phyloP scores from a whole-genome alignment of 257 asterid species.

The Solanum chilense region DNA sequence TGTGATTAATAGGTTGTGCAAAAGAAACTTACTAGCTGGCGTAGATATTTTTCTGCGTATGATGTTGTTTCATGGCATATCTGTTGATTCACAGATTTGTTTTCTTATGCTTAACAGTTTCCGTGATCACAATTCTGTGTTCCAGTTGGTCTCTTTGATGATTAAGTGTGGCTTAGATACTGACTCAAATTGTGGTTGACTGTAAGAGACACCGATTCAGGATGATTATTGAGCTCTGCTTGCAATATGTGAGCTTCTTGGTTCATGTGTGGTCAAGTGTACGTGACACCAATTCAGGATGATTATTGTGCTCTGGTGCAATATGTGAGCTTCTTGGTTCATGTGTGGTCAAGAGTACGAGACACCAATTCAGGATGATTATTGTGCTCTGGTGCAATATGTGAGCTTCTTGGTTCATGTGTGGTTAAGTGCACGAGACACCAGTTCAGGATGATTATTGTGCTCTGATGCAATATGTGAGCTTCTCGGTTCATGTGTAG shows the following conservation, averaged over 20 bases:
- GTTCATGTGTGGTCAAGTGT: not conserved
- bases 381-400: not conserved
- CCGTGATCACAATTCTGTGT: constrained; percentile 17
- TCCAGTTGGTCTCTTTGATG: constrained; percentile 34
- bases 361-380: too few species aligned
- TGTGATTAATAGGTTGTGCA: constrained; percentile 70
- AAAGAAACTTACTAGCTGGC: constrained; percentile 32
- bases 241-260: not conserved
- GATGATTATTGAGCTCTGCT: not conserved
- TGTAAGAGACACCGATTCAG: not conserved
- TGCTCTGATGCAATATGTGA: not conserved
- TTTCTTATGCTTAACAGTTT: constrained; percentile 22
- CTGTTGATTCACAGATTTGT: constrained; percentile 39
- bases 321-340: not conserved
- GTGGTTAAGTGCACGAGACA: not conserved
- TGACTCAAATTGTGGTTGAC: not conserved
- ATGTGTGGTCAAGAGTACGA: not conserved
- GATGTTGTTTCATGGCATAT: constrained; percentile 40
- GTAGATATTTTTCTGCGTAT: constrained; percentile 37
- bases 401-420: not conserved
- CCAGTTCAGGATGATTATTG: not conserved
- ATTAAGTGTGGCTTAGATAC: constrained; percentile 41
- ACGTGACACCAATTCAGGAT: too few species aligned
- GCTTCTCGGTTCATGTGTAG: not conserved
- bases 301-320: not conserved